Evolutionary conservation across 495 filamentous ascomycete species (phyloP).

Genomic region (Terfezia claveryi): DNA sequence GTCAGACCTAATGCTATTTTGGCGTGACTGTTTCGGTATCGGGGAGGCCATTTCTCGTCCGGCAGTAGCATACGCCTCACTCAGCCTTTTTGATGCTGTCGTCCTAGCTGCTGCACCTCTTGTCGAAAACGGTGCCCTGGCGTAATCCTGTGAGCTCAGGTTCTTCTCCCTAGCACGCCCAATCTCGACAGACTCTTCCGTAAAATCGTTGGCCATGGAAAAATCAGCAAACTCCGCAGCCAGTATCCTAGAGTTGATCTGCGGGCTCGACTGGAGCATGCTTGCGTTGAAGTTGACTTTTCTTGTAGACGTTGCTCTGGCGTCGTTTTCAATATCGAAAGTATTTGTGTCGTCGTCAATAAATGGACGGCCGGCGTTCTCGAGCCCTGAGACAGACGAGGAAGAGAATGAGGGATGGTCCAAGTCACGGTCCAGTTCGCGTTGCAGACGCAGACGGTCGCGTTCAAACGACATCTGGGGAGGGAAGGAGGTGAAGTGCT

Average conservation of each 20-base stretch:
- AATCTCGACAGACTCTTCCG: slow-evolving; percentile 14
- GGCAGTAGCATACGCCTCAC: background rate
- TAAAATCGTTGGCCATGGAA: slow-evolving; percentile 13
- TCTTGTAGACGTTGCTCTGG: slow-evolving; percentile 13
- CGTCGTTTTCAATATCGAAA: slow-evolving; percentile 17
- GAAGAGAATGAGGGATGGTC: slow-evolving; percentile 13
- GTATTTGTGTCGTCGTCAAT: slow-evolving; percentile 8
- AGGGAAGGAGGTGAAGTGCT: slow-evolving; percentile 22
- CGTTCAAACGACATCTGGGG: slow-evolving; percentile 13
- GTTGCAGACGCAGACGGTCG: slow-evolving; percentile 17
- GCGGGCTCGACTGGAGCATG: slow-evolving; percentile 16
- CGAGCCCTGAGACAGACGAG: slow-evolving; percentile 6
- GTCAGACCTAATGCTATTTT: slow-evolving; percentile 5
- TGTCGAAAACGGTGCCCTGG: background rate
- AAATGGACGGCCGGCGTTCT: slow-evolving; percentile 1
- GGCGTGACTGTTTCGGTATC: background rate
- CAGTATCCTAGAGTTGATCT: slow-evolving; percentile 14
- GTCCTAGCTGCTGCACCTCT: background rate
- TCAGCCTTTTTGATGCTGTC: background rate
- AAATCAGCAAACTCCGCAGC: slow-evolving; percentile 16
- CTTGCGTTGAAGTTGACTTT: slow-evolving; percentile 4
- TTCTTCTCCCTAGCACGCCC: slow-evolving; percentile 5
- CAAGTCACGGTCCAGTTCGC: slow-evolving; percentile 19
- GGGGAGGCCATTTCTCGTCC: background rate
- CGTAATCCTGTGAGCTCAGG: slow-evolving; percentile 1